These are phyloP conservation scores for Keithomyces neogunnii DNA, from an alignment of 2,329 filamentous ascomycete genomes.

Conservation along the genomic window DNA sequence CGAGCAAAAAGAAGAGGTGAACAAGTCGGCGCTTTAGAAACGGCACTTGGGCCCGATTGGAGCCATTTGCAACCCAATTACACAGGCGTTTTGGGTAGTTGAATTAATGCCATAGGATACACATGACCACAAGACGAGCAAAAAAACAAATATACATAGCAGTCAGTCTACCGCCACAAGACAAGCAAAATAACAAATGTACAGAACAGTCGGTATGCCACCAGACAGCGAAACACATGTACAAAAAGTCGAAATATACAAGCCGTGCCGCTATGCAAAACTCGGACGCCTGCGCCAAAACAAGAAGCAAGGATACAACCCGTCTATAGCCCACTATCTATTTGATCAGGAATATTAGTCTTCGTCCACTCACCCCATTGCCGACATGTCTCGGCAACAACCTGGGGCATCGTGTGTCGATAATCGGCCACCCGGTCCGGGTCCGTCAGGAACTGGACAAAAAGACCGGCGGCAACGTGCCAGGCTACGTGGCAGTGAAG, in stretches of 20 bases:
- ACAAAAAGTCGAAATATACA: not conserved
- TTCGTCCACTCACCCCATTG: conserved; percentile 43
- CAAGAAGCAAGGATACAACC: not conserved
- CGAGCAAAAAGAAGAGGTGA: not conserved
- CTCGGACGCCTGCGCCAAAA: not conserved
- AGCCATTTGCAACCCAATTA: no score
- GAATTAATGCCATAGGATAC: not conserved
- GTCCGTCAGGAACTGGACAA: conserved; percentile 40
- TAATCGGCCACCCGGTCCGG: conserved; percentile 29
- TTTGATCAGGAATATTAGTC: conserved; percentile 38
- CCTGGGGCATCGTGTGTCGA: conserved; percentile 29
- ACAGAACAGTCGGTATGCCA: no score
- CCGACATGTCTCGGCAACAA: conserved; percentile 43
- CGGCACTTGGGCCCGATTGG: not conserved
- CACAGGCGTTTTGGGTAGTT: not conserved
- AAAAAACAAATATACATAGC: not conserved
- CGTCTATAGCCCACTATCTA: conserved; percentile 42
- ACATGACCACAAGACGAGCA: not conserved
- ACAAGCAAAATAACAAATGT: no score
- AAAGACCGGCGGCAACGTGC: conserved; percentile 46
- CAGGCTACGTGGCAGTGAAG: conserved; percentile 50
- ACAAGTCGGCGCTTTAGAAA: not conserved
- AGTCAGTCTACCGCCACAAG: no score
- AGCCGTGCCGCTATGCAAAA: not conserved
- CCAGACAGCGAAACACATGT: no score